Conservation (phyloP, 129 eudicot genomes). For the Arctium minus region DNA sequence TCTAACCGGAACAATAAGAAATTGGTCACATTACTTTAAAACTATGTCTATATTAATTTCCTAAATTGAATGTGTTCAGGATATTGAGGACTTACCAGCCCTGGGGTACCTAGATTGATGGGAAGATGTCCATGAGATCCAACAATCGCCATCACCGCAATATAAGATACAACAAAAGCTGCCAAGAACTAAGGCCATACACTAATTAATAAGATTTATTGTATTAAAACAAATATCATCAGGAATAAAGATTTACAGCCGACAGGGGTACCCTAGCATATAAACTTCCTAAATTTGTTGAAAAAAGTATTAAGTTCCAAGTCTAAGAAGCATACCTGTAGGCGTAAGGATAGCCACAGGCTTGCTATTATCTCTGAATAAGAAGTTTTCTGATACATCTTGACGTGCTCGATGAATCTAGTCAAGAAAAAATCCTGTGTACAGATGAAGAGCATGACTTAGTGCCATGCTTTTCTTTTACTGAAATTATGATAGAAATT, state of each 20-base stretch:
- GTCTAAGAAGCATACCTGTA: conserved; percentile 57
- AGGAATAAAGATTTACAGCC: background rate
- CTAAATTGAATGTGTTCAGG: background rate
- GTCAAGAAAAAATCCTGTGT: conserved; percentile 62
- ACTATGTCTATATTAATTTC: background rate
- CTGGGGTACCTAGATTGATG: conserved; percentile 76
- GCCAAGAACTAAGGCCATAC: conserved; percentile 64
- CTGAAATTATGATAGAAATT: conserved; percentile 14
- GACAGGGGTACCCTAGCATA: too few relatives aligned
- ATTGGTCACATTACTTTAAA: background rate
- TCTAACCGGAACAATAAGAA: conserved; percentile 1
- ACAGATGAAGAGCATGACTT: conserved; percentile 11
- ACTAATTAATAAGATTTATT: conserved; percentile 1
- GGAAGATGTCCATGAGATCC: conserved; percentile 75
- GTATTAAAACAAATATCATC: background rate
- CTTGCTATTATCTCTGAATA: conserved; percentile 79
- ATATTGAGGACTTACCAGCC: conserved; percentile 56
- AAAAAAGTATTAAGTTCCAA: background rate
- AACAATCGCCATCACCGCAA: conserved; percentile 85
- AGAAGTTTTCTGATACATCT: conserved; percentile 78
- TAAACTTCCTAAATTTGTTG: background rate
- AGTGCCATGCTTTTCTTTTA: background rate
- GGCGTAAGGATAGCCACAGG: conserved; percentile 94
- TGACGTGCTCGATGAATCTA: conserved; percentile 54
- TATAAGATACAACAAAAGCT: conserved; percentile 76